A percentile compares a stretch with the other conserved stretches of the same genome.
These are phyloP conservation scores for Excoecaria agallocha DNA, from an alignment of 345 rosid genomes.

Conservation along the genomic window DNA sequence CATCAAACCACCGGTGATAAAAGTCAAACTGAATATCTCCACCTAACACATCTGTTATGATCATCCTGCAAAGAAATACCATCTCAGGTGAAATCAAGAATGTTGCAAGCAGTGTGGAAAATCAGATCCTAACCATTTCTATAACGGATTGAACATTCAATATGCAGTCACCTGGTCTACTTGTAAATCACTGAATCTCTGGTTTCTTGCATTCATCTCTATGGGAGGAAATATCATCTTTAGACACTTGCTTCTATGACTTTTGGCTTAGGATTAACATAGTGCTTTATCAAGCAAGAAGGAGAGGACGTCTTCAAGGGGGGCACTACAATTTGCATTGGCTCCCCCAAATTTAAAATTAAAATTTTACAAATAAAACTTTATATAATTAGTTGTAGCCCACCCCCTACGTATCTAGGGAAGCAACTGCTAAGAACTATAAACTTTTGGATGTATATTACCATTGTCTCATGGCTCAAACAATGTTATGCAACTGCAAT, in stretches of 20 bases:
- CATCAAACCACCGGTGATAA: conserved; percentile 98
- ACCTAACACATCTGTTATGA: conserved; percentile 90
- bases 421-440: background rate
- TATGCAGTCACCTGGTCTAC: background rate
- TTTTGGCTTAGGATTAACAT: background rate
- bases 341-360: no score
- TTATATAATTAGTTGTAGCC: no score
- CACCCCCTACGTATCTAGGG: background rate
- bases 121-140: background rate
- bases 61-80: conserved; percentile 59
- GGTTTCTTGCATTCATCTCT: background rate
- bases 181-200: background rate
- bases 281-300: background rate
- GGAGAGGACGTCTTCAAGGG: no score
- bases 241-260: background rate
- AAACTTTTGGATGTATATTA: background rate
- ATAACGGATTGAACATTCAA: background rate
- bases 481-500: background rate
- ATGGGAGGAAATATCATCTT: background rate
- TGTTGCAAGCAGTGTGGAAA: background rate
- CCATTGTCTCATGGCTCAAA: no score
- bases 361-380: no score
- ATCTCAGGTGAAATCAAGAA: conserved; percentile 17
- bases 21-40: conserved; percentile 98
- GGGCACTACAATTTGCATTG: no score